Percentiles rank a stretch among this genome's conserved stretches.
These are phyloP conservation scores for Pseudoscleropodium purum DNA, from an alignment of 225 moss, liverwort and hornwort species.

Conservation along the genomic window DNA sequence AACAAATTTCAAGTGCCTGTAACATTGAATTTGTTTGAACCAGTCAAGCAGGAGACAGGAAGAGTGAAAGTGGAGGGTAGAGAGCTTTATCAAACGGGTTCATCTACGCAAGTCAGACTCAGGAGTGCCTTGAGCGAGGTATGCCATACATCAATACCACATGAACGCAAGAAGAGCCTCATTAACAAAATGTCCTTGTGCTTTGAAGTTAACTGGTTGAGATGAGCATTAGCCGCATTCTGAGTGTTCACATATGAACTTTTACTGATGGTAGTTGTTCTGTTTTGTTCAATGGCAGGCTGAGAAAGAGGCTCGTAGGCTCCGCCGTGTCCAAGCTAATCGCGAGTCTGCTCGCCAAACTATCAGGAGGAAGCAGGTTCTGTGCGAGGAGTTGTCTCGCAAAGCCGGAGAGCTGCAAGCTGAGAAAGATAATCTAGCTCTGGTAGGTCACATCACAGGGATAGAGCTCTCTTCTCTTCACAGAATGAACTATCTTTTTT, in stretches of 20 bases:
- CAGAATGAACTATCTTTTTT: neutral
- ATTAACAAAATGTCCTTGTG: neutral
- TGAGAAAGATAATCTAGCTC: slow-evolving; percentile 56
- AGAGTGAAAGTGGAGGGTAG: slow-evolving; percentile 28
- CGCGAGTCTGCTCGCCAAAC: slow-evolving; percentile 68
- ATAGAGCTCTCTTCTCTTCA: neutral
- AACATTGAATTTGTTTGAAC: slow-evolving; percentile 44
- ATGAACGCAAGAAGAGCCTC: no score
- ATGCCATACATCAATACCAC: neutral
- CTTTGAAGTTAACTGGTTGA: neutral
- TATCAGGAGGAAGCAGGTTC: slow-evolving; percentile 86
- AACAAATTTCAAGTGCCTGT: slow-evolving; percentile 33
- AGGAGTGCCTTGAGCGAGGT: slow-evolving; percentile 47
- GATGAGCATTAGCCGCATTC: neutral
- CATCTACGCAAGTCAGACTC: slow-evolving; percentile 39
- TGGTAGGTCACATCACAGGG: slow-evolving; percentile 25
- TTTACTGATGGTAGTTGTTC: neutral
- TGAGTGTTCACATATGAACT: neutral
- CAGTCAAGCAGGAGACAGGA: slow-evolving; percentile 24
- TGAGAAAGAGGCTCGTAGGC: slow-evolving; percentile 51
- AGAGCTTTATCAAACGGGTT: slow-evolving; percentile 20
- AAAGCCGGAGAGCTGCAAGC: slow-evolving; percentile 47
- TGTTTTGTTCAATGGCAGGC: slow-evolving; percentile 7
- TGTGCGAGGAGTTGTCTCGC: slow-evolving; percentile 72
- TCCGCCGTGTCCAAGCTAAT: slow-evolving; percentile 57